These are phyloP conservation scores for Exutisphaerella laricina DNA, from an alignment of 2,329 filamentous ascomycete genomes.

Conservation along the genomic window DNA sequence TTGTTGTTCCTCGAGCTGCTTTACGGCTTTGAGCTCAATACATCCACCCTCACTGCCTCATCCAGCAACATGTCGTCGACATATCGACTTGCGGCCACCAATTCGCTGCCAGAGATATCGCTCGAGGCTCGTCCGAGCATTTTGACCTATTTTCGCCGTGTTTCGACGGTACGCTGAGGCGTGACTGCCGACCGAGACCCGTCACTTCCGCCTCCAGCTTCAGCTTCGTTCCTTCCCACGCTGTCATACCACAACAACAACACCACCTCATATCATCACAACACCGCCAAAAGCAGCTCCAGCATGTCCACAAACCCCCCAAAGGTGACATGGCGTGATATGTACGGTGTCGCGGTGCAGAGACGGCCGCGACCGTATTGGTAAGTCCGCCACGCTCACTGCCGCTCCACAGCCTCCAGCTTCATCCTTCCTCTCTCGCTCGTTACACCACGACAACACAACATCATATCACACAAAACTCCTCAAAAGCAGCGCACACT, in stretches of 20 bases:
- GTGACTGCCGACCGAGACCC: constrained; percentile 3
- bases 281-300: no score
- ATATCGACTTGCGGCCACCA: not conserved
- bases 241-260: not conserved
- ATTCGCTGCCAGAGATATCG: not conserved
- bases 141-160: not conserved
- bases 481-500: no score
- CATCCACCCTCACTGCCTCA: constrained; percentile 1
- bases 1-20: not conserved
- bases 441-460: no score
- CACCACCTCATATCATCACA: not conserved
- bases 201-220: not conserved
- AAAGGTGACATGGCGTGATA: no score
- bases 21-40: constrained; percentile 4
- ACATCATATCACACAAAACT: no score
- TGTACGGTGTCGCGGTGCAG: no score
- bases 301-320: no score
- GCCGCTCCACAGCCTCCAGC: no score
- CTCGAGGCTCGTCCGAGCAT: constrained; percentile 1
- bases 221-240: not conserved
- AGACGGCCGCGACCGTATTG: no score
- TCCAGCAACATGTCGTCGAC: not conserved
- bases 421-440: no score
- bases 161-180: constrained; percentile 2
- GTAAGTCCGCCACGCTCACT: no score